These are phyloP conservation scores for Vigna hirtella DNA, from an alignment of 306 rosid species.

Conservation along the genomic window DNA sequence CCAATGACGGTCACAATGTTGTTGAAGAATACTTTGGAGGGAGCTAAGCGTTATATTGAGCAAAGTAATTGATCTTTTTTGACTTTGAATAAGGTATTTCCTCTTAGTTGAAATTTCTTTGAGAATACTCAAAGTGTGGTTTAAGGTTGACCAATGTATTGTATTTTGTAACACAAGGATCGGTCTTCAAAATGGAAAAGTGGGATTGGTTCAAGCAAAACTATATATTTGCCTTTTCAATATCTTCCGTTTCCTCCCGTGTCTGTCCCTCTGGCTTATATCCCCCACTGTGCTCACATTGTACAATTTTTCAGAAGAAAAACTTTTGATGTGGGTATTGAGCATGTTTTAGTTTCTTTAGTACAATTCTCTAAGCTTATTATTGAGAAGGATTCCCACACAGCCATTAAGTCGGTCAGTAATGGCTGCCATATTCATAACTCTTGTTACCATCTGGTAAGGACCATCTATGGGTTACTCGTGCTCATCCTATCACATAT, in stretches of 20 bases:
- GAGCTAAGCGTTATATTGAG: conserved; percentile 71
- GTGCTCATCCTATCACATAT: too few relatives aligned
- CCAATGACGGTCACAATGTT: conserved; percentile 96
- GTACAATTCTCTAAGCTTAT: too few relatives aligned
- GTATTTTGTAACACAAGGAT: conserved; percentile 26
- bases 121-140: conserved; percentile 25
- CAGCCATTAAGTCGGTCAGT: too few relatives aligned
- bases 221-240: conserved; percentile 12
- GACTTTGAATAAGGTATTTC: conserved; percentile 6
- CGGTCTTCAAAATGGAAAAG: conserved; percentile 14
- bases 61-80: conserved; percentile 46
- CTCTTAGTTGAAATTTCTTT: conserved; percentile 4
- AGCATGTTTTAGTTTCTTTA: not conserved
- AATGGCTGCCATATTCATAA: too few relatives aligned
- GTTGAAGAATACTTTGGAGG: conserved; percentile 81
- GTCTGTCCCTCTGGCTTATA: too few relatives aligned
- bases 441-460: too few relatives aligned
- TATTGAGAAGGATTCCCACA: too few relatives aligned
- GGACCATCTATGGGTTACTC: too few relatives aligned
- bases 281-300: not conserved
- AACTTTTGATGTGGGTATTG: not conserved
- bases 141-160: conserved; percentile 35
- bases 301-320: not conserved
- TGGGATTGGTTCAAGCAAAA: not conserved
- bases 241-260: not conserved